Percentiles rank a stretch among this genome's conserved stretches.
phyloP scores from a whole-genome alignment of 176 grass and related monocot genomes.

The Juncus inflexus region DNA sequence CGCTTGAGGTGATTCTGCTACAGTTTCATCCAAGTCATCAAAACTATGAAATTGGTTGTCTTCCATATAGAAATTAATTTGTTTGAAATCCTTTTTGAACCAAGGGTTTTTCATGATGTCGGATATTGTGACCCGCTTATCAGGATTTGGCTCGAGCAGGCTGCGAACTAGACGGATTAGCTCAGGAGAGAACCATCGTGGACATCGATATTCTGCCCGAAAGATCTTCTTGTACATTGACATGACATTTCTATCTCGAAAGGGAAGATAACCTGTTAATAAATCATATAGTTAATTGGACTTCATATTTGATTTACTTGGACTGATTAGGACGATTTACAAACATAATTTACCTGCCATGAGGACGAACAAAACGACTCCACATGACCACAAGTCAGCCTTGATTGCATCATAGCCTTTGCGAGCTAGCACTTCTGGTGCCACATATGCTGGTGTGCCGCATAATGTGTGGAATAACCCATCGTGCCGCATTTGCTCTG shows the following conservation, averaged over 20 bases:
- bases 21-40: slow-evolving; percentile 23
- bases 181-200: slow-evolving; percentile 27
- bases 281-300: too few relatives aligned
- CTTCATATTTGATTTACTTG: too few relatives aligned
- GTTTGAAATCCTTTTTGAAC: slow-evolving; percentile 52
- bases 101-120: slow-evolving; percentile 46
- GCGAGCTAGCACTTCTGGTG: slow-evolving; percentile 40
- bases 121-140: slow-evolving; percentile 33
- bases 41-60: slow-evolving; percentile 36
- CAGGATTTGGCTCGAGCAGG: slow-evolving; percentile 33
- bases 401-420: slow-evolving; percentile 45
- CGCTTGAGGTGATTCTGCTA: not conserved
- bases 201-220: slow-evolving; percentile 34
- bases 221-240: slow-evolving; percentile 36
- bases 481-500: slow-evolving; percentile 37
- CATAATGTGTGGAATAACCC: slow-evolving; percentile 51
- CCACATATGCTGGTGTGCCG: slow-evolving; percentile 38
- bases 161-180: slow-evolving; percentile 31
- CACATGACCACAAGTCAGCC: slow-evolving; percentile 55
- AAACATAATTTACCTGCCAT: slow-evolving; percentile 17
- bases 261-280: slow-evolving; percentile 37
- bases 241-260: slow-evolving; percentile 26
- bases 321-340: not conserved
- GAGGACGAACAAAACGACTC: slow-evolving; percentile 51
- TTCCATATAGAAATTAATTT: slow-evolving; percentile 50